phyloP scores from a whole-genome alignment of 1,284 basidiomycete species.

The Leccinum glutinopallens region DNA sequence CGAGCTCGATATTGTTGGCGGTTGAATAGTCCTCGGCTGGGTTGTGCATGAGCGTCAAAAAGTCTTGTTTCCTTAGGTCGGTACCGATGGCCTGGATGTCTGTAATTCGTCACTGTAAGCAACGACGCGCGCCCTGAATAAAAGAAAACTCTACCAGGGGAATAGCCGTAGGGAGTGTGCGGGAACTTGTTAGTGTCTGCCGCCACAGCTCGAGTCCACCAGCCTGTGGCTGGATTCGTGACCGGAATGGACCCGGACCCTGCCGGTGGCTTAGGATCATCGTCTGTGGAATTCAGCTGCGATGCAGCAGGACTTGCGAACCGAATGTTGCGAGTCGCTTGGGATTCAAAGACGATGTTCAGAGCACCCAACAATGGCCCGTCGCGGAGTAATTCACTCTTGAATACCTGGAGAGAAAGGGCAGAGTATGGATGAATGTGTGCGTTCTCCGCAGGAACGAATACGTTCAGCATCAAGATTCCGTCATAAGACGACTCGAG shows the following conservation, averaged over 20 bases:
- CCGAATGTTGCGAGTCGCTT: constrained; percentile 19
- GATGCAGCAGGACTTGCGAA: constrained; percentile 13
- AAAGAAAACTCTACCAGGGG: constrained; percentile 12
- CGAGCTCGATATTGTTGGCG: constrained; percentile 2
- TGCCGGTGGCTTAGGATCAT: background rate
- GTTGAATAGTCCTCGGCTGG: constrained; percentile 10
- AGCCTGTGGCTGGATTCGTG: constrained; percentile 18
- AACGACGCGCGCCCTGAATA: background rate
- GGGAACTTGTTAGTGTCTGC: constrained; percentile 17
- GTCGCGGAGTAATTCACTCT: background rate
- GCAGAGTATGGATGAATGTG: constrained; percentile 18
- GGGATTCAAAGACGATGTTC: constrained; percentile 19
- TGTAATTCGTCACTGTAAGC: background rate
- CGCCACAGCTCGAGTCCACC: constrained; percentile 15
- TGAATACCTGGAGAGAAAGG: constrained; percentile 11
- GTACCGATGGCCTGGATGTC: constrained; percentile 19
- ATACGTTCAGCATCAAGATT: constrained; percentile 14
- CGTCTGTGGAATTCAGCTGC: constrained; percentile 1
- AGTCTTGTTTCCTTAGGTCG: background rate
- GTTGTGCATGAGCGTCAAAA: constrained; percentile 7
- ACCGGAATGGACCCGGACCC: constrained; percentile 10
- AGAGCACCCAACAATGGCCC: constrained; percentile 14
- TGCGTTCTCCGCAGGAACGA: background rate
- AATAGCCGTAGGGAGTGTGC: background rate
- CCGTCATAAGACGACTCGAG: constrained; percentile 13